phyloP scores from a whole-genome alignment of 1,284 basidiomycete species.

The Tranzscheliella williamsii region DNA sequence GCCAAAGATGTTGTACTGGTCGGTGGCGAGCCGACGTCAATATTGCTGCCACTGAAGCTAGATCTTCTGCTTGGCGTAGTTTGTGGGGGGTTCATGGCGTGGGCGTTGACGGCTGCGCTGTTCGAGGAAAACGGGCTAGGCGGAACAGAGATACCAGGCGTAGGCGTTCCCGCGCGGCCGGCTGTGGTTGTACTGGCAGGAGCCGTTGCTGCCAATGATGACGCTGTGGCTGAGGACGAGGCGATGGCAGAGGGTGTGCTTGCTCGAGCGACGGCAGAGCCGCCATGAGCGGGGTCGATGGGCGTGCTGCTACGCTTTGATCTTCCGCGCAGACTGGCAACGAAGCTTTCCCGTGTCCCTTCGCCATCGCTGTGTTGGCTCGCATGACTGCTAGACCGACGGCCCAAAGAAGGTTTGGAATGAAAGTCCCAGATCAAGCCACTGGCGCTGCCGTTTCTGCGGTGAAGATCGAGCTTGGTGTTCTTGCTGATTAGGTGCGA shows the following conservation, averaged over 20 bases:
- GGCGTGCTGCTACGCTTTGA: conserved; percentile 49
- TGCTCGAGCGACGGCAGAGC: conserved; percentile 15
- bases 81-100: conserved; percentile 55
- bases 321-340: conserved; percentile 39
- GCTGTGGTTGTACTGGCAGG: conserved; percentile 10
- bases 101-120: conserved; percentile 21
- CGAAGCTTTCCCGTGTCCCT: conserved; percentile 33
- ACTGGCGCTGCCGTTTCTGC: conserved; percentile 38
- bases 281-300: conserved; percentile 29
- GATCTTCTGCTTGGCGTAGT: conserved; percentile 49
- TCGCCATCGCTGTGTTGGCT: conserved; percentile 49
- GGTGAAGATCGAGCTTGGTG: conserved; percentile 45
- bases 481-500: conserved; percentile 46
- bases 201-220: conserved; percentile 5
- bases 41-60: conserved; percentile 55
- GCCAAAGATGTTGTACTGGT: conserved; percentile 51
- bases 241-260: conserved; percentile 12
- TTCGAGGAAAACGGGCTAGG: conserved; percentile 39
- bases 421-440: conserved; percentile 46
- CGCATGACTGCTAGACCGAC: conserved; percentile 52
- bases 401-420: conserved; percentile 44
- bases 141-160: conserved; percentile 32
- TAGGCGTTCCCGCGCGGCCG: conserved; percentile 39
- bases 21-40: conserved; percentile 49
- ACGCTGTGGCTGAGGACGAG: conserved; percentile 1